These are phyloP conservation scores for Brassica napus DNA, from an alignment of 345 rosid genomes.

Conservation along the genomic window DNA sequence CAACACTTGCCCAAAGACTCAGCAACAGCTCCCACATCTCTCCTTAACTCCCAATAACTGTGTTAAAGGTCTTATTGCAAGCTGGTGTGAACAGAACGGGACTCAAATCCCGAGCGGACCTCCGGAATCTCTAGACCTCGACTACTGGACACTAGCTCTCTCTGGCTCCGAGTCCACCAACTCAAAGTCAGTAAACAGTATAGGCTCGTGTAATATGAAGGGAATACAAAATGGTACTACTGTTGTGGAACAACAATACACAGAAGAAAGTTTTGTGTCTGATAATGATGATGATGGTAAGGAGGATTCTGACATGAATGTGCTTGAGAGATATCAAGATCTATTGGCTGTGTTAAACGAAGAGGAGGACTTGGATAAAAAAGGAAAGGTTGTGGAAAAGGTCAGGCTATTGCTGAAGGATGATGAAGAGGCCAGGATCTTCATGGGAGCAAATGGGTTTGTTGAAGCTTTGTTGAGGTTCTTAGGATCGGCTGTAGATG, in stretches of 20 bases:
- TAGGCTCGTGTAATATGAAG: constrained; percentile 51
- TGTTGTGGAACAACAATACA: constrained; percentile 47
- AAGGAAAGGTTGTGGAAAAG: constrained; percentile 67
- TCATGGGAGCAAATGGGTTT: constrained; percentile 87
- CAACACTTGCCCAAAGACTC: constrained; percentile 89
- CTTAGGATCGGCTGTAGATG: constrained; percentile 59
- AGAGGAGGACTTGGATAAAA: constrained; percentile 52
- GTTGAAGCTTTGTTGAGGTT: constrained; percentile 71
- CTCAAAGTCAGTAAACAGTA: constrained; percentile 57
- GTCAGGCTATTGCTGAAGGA: constrained; percentile 75
- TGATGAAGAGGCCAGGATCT: constrained; percentile 88
- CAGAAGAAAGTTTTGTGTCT: constrained; percentile 38
- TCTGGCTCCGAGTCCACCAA: constrained; percentile 68
- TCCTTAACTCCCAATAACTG: constrained; percentile 92
- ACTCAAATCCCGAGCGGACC: constrained; percentile 67
- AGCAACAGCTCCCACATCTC: constrained; percentile 82
- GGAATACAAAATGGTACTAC: constrained; percentile 53
- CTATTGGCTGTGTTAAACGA: constrained; percentile 54
- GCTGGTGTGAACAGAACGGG: constrained; percentile 97
- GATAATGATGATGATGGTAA: constrained; percentile 26
- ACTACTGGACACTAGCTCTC: constrained; percentile 85
- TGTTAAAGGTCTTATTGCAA: constrained; percentile 88
- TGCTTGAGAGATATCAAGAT: constrained; percentile 51
- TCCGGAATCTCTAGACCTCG: constrained; percentile 81
- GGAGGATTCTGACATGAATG: constrained; percentile 49